Evolutionary conservation across 192 early-diverging fungal genomes (phyloP), one percentile per base, ranked within the genome.

Genomic region (Mortierella hygrophila): DNA sequence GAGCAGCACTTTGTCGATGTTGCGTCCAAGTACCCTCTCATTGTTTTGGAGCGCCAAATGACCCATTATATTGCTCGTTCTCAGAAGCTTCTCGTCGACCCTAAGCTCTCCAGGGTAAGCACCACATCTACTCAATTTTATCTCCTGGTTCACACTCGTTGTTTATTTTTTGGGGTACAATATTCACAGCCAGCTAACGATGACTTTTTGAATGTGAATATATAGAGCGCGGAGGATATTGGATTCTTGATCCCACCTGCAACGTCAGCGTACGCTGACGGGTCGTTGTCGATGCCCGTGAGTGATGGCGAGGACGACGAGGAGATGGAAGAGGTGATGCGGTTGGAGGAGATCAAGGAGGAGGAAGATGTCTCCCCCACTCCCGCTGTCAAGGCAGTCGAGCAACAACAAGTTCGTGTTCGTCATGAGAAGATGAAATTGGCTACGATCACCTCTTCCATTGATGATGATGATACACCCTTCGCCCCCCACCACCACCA

Each of bases 211-310:
- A 70, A 49, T 55, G 74, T 54, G 5, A 21, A 65, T 13, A 37
- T n/a, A n/a, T 74, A 81, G 73, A 82, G 77, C 13, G 46, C 77
- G 3, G 72, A 82, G 26, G 77, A 86, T 26, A 81, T 86, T 29
- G 72, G 76, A 23, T 55, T 83, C 23, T 71, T 83, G 32, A 82
- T 78, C 38, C 89, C 88, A 54, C 80, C 84, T 21, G 78, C 89
- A 11, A 89, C 89, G 38, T 88, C 90, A 37, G 88, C 87, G 15
- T 90, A 90, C 77, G 89, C 88, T 9, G 91, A 92, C 70, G 89
- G 89, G 16, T 82, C 91, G 4, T 72, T 92, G 26, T 88, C 90
- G 29, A 92, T 92, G 89, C 91, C 91, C 15, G 91, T 90, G 42
- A 82, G 90, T 3, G 89, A 90, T 44, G 91, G 88, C 42, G 88